Evolutionary conservation across 225 moss, liverwort and hornwort species (phyloP).

Genomic region (Lunularia cruciata): DNA sequence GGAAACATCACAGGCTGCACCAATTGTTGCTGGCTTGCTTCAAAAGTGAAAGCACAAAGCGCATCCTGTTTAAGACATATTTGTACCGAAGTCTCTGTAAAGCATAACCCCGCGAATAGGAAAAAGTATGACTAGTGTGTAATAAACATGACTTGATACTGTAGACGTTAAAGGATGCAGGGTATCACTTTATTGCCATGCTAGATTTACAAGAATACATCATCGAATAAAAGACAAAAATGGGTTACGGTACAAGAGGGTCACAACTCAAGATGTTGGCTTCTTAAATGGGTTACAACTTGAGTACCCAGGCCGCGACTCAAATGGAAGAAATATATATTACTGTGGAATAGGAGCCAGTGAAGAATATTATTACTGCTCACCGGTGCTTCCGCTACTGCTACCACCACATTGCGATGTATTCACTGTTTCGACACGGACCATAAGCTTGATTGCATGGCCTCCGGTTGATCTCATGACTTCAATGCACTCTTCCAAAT

Average conservation of each 20-base stretch:
- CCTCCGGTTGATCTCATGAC: conserved; percentile 55
- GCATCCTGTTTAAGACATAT: too few relatives aligned
- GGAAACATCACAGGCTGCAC: too few relatives aligned
- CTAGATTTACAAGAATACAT: conserved; percentile 30
- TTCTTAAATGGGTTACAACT: conserved; percentile 13
- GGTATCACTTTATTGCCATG: conserved; percentile 24
- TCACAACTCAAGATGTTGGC: conserved; percentile 13
- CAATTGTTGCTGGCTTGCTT: too few relatives aligned
- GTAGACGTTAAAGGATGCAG: conserved; percentile 16
- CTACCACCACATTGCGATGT: conserved; percentile 26
- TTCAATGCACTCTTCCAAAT: conserved; percentile 81
- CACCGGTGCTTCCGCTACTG: conserved; percentile 35
- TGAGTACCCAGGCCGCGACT: conserved; percentile 26
- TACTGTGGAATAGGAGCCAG: conserved; percentile 8
- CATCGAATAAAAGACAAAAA: conserved; percentile 37
- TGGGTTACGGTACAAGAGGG: conserved; percentile 49
- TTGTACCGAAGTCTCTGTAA: too few relatives aligned
- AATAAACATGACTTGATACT: too few relatives aligned
- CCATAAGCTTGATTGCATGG: conserved; percentile 81
- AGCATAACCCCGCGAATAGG: too few relatives aligned
- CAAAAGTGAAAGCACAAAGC: too few relatives aligned
- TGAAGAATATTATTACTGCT: conserved; percentile 21
- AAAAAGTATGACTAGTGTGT: too few relatives aligned
- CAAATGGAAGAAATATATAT: conserved; percentile 21
- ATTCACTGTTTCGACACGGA: conserved; percentile 42